Conservation (phyloP, 2,329 filamentous ascomycete genomes). For the Xylaria sp. region DNA sequence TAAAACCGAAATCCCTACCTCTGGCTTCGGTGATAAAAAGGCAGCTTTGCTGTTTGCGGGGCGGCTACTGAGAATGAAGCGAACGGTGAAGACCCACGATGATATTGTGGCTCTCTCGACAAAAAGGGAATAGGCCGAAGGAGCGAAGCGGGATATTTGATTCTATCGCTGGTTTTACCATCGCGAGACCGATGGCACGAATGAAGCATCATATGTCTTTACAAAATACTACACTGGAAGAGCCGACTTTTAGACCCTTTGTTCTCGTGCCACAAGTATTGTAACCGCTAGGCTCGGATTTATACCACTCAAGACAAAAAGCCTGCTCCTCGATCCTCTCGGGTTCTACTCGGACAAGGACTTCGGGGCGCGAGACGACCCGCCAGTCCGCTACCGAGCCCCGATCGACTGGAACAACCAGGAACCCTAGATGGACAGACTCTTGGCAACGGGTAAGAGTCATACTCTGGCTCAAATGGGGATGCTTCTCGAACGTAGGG, state of each 20-base stretch:
- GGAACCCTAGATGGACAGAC: slow-evolving; percentile 23
- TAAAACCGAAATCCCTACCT: too few species aligned
- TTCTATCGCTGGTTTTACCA: background rate
- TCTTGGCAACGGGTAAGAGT: slow-evolving; percentile 33
- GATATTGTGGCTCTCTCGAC: background rate
- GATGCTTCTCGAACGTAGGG: slow-evolving; percentile 16
- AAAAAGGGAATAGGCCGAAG: slow-evolving; percentile 21
- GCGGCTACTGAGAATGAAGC: slow-evolving; percentile 1
- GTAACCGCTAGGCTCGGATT: slow-evolving; percentile 4
- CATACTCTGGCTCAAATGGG: slow-evolving; percentile 24
- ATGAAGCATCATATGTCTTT: background rate
- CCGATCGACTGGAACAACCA: slow-evolving; percentile 35
- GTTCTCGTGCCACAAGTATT: slow-evolving; percentile 1
- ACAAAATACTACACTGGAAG: background rate
- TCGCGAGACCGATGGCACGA: slow-evolving; percentile 21
- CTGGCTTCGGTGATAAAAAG: slow-evolving; percentile 6
- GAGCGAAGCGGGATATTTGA: slow-evolving; percentile 23
- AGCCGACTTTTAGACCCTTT: background rate
- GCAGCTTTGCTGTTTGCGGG: slow-evolving; percentile 6
- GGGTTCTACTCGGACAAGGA: slow-evolving; percentile 31
- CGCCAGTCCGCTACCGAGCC: slow-evolving; percentile 39
- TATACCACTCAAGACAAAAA: slow-evolving; percentile 2
- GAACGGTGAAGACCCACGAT: background rate
- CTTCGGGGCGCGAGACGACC: slow-evolving; percentile 41
- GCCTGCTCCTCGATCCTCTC: slow-evolving; percentile 8